Evolutionary conservation across 805 yeast genomes (phyloP).

Genomic region (Blastobotrys terrestris): DNA sequence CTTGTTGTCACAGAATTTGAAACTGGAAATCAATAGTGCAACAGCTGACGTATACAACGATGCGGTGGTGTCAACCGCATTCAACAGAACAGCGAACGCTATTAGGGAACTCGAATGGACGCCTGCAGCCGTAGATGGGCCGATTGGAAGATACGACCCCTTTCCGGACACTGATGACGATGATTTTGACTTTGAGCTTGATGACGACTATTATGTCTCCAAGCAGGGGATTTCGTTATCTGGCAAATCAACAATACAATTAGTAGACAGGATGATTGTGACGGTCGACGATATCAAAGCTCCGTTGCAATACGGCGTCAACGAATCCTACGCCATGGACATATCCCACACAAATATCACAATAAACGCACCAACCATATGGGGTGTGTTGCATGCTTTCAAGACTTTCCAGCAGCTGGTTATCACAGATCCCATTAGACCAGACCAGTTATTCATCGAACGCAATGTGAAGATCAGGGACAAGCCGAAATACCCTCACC

Average conservation of each 20-base stretch:
- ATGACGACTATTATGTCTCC: neutral
- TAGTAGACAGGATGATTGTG: slow-evolving; percentile 12
- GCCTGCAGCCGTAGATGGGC: slow-evolving; percentile 31
- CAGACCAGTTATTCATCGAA: slow-evolving; percentile 28
- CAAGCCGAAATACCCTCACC: slow-evolving; percentile 33
- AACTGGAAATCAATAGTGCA: neutral
- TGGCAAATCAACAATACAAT: neutral
- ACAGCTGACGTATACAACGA: neutral
- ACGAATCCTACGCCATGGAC: slow-evolving; percentile 33
- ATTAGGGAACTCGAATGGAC: slow-evolving; percentile 30
- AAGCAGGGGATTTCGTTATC: neutral
- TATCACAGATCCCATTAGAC: slow-evolving; percentile 16
- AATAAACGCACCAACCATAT: slow-evolving; percentile 32
- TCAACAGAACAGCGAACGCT: slow-evolving; percentile 22
- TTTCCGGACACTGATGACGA: slow-evolving; percentile 12
- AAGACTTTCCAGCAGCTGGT: slow-evolving; percentile 37
- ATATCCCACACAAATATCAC: slow-evolving; percentile 20
- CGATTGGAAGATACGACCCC: slow-evolving; percentile 19
- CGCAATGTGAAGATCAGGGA: slow-evolving; percentile 32
- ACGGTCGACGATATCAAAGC: slow-evolving; percentile 24
- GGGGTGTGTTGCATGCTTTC: slow-evolving; percentile 40
- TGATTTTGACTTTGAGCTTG: neutral
- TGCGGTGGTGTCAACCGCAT: slow-evolving; percentile 24
- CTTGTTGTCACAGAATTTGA: neutral
- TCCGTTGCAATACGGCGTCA: slow-evolving; percentile 34